Conservation (phyloP, 1,139 yeast species). For the Hansenula lynferdii region DNA sequence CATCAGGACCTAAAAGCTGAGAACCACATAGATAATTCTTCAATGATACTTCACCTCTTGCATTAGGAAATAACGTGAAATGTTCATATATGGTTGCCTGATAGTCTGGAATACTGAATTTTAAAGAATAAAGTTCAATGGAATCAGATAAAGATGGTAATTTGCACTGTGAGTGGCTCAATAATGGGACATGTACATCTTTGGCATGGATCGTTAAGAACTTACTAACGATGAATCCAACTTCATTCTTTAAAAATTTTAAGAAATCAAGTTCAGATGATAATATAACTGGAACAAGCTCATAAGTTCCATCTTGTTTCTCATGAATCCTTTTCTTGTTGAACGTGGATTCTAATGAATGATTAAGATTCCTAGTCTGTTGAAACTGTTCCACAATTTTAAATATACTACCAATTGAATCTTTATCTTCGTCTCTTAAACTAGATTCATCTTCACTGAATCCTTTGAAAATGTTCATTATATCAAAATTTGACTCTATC, state of each 20-base stretch:
- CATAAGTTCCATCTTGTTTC: neutral
- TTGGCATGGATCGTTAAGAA: constrained; percentile 4
- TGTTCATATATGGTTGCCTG: constrained; percentile 29
- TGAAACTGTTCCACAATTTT: neutral
- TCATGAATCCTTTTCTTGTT: neutral
- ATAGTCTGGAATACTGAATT: constrained; percentile 18
- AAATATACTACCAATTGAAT: neutral
- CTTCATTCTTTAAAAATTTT: constrained; percentile 14
- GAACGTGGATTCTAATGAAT: neutral
- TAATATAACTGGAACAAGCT: neutral
- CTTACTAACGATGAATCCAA: constrained; percentile 24
- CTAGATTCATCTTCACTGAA: neutral
- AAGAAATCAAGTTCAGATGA: constrained; percentile 4
- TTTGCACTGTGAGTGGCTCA: constrained; percentile 6
- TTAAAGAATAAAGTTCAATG: constrained; percentile 12
- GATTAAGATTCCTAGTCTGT: neutral
- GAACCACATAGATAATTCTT: constrained; percentile 27
- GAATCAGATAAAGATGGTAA: constrained; percentile 10
- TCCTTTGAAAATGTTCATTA: neutral
- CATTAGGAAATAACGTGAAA: constrained; percentile 24
- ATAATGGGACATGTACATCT: constrained; percentile 4
- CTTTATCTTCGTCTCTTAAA: neutral
- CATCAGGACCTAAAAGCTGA: constrained; percentile 21
- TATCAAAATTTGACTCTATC: neutral
- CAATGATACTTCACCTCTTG: constrained; percentile 24